These are phyloP conservation scores for Penicillium crystallinum DNA, from an alignment of 495 filamentous ascomycete genomes.

Conservation along the genomic window DNA sequence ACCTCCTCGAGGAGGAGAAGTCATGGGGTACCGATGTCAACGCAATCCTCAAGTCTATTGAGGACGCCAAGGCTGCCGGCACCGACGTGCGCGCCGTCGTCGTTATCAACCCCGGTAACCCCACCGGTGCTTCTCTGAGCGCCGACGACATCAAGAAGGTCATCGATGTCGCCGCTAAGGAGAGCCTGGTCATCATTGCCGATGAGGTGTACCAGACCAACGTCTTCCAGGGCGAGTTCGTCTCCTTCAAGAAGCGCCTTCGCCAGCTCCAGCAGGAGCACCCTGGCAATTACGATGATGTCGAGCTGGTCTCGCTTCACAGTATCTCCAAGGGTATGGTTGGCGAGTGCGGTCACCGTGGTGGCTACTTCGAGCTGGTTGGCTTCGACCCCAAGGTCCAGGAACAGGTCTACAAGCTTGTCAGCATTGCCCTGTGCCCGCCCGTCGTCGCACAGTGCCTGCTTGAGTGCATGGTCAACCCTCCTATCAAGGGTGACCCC, in stretches of 20 bases:
- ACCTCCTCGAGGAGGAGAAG: conserved; percentile 80
- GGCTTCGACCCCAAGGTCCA: conserved; percentile 82
- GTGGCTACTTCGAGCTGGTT: conserved; percentile 92
- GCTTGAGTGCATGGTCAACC: conserved; percentile 96
- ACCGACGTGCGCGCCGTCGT: conserved; percentile 87
- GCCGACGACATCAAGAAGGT: conserved; percentile 74
- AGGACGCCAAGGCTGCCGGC: conserved; percentile 65
- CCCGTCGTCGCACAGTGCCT: conserved; percentile 94
- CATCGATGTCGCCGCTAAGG: conserved; percentile 75
- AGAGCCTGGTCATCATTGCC: conserved; percentile 84
- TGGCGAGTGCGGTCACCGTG: conserved; percentile 94
- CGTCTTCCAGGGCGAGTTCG: conserved; percentile 87
- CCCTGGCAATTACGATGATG: conserved; percentile 69
- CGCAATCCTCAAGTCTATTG: conserved; percentile 64
- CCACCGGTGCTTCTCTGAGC: conserved; percentile 80
- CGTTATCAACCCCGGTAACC: conserved; percentile 98
- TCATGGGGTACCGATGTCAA: conserved; percentile 81
- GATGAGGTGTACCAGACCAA: conserved; percentile 99
- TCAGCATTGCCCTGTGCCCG: conserved; percentile 90
- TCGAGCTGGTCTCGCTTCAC: conserved; percentile 85
- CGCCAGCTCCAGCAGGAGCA: conserved; percentile 73
- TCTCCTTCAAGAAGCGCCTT: conserved; percentile 88
- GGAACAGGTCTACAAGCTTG: conserved; percentile 96
- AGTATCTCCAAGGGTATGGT: conserved; percentile 95
- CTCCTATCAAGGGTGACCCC: conserved; percentile 73